Percentiles rank a stretch among this genome's conserved stretches.
These are phyloP conservation scores for Biscutella auriculata DNA, from an alignment of 441 rosid species.

Conservation along the genomic window DNA sequence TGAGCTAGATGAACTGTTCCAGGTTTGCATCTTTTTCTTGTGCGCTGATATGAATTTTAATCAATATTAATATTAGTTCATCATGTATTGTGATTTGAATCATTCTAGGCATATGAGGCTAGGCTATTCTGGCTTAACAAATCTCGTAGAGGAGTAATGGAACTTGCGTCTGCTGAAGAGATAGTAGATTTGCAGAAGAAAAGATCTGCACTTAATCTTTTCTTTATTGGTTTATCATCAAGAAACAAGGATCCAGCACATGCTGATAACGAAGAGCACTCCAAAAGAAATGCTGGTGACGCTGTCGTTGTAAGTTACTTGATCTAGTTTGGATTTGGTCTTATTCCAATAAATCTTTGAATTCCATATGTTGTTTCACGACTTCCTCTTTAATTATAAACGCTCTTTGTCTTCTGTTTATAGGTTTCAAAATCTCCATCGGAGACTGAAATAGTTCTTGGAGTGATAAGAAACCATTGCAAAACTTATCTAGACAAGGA, in stretches of 20 bases:
- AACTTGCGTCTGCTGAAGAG: constrained; percentile 75
- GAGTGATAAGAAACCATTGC: constrained; percentile 68
- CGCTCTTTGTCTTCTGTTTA: too few relatives aligned
- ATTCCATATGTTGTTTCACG: too few relatives aligned
- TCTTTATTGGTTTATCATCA: constrained; percentile 58
- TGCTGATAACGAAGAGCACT: constrained; percentile 33
- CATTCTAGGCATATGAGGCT: constrained; percentile 69
- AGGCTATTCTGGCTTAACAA: constrained; percentile 78
- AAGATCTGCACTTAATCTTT: constrained; percentile 72
- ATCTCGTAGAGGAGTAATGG: constrained; percentile 47
- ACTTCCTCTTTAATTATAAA: too few relatives aligned
- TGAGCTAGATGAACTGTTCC: constrained; percentile 72
- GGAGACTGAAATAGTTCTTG: constrained; percentile 71
- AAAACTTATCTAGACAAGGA: constrained; percentile 53
- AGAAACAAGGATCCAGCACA: constrained; percentile 30
- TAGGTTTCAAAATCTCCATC: constrained; percentile 87
- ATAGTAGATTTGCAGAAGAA: constrained; percentile 63
- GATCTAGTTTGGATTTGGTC: constrained; percentile 13
- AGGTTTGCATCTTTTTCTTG: constrained; percentile 37
- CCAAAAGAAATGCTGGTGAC: constrained; percentile 60
- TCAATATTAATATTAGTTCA: not conserved
- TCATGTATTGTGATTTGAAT: constrained; percentile 1
- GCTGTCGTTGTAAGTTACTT: constrained; percentile 55
- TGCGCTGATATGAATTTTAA: constrained; percentile 7
- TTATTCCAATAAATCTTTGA: not conserved